Evolutionary conservation across 225 moss, liverwort and hornwort species (phyloP).

Genomic region (Sphagnum tenellum): DNA sequence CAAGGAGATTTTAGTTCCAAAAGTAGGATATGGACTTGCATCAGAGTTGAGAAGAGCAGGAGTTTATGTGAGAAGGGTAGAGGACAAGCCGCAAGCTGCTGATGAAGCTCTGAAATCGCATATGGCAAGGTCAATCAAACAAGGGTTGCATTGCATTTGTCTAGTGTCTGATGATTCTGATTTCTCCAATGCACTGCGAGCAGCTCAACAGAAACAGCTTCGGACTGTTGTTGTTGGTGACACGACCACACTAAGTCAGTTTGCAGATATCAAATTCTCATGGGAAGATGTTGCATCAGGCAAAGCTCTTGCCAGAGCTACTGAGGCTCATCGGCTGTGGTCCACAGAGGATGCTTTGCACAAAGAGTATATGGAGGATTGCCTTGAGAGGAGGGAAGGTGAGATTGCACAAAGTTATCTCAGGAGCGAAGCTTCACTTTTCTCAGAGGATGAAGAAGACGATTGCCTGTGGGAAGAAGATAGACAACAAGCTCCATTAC

Average conservation of each 20-base stretch:
- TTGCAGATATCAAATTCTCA: conserved; percentile 49
- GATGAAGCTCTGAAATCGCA: conserved; percentile 65
- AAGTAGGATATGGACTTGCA: conserved; percentile 61
- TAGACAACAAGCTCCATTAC: neutral
- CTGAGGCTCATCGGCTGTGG: conserved; percentile 36
- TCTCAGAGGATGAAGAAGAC: conserved; percentile 4
- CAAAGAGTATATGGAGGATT: conserved; percentile 11
- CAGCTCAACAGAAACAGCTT: conserved; percentile 31
- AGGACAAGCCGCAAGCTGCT: conserved; percentile 67
- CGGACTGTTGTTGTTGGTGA: conserved; percentile 52
- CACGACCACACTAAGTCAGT: conserved; percentile 27
- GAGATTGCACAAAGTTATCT: conserved; percentile 12
- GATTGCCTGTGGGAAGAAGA: neutral
- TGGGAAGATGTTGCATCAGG: conserved; percentile 55
- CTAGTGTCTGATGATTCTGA: conserved; percentile 63
- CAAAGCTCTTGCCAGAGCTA: conserved; percentile 32
- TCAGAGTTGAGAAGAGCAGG: conserved; percentile 59
- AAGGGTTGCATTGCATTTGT: conserved; percentile 53
- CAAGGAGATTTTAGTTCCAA: conserved; percentile 42
- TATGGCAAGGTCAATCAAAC: conserved; percentile 42
- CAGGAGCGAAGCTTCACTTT: conserved; percentile 5
- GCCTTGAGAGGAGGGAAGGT: conserved; percentile 19
- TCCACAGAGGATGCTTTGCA: conserved; percentile 19
- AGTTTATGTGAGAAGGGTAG: conserved; percentile 54
- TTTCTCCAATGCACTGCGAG: conserved; percentile 39